Conservation (phyloP, 805 yeast genomes). For the Blastobotrys muscicola region DNA sequence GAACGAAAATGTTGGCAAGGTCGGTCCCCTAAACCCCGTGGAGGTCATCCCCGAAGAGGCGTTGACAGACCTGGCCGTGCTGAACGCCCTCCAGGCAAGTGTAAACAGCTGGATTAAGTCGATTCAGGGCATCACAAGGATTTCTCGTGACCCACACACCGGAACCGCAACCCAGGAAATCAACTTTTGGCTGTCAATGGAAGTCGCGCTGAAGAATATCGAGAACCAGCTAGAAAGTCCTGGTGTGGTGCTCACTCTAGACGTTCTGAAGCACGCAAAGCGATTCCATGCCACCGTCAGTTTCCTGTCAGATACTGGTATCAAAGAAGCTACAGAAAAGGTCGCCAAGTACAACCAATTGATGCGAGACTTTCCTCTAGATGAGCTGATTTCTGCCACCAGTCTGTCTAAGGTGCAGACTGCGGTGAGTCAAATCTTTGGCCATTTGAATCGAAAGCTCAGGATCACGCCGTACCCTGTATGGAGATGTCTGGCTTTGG, state of each 20-base stretch:
- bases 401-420: slow-evolving; percentile 36
- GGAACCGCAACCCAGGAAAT: slow-evolving; percentile 62
- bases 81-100: slow-evolving; percentile 59
- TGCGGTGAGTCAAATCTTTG: slow-evolving; percentile 42
- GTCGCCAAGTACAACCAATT: slow-evolving; percentile 53
- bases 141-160: slow-evolving; percentile 43
- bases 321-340: slow-evolving; percentile 42
- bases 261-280: slow-evolving; percentile 56
- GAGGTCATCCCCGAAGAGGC: slow-evolving; percentile 29
- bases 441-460: slow-evolving; percentile 50
- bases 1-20: slow-evolving; percentile 7
- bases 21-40: slow-evolving; percentile 15
- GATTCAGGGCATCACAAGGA: slow-evolving; percentile 45
- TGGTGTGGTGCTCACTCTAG: slow-evolving; percentile 48
- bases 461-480: slow-evolving; percentile 55
- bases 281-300: slow-evolving; percentile 73
- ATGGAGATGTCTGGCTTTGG: slow-evolving; percentile 50
- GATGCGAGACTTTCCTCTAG: slow-evolving; percentile 61
- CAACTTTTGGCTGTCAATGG: slow-evolving; percentile 70
- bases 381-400: slow-evolving; percentile 42
- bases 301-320: slow-evolving; percentile 61
- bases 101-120: slow-evolving; percentile 70
- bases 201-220: slow-evolving; percentile 45
- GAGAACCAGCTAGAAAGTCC: slow-evolving; percentile 47
- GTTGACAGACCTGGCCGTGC: slow-evolving; percentile 41